Evolutionary conservation across 768 basidiomycete species (phyloP), one percentile per base, ranked within the genome.

Genomic region (Lyophyllum decastes): DNA sequence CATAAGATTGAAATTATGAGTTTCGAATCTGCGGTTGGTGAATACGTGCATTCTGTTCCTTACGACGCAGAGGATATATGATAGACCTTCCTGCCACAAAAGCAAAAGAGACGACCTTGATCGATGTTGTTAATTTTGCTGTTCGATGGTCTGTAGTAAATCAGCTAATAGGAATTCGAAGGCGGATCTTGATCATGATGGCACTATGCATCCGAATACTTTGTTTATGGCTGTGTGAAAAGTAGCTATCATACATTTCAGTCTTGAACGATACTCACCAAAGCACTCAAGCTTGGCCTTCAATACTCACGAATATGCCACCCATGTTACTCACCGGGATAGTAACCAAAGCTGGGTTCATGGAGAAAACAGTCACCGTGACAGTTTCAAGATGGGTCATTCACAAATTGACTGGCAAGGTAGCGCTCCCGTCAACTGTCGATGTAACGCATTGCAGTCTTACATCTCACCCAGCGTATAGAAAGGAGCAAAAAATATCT

Each of bases 311-410:
- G 61, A 44, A 58, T 59, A 92, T 92, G 90, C 87, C 90, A 34
- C 90, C 92, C 25, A 87, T 92, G 84, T 73, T 85, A 16, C 82
- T 94, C 61, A 79, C 79, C 22, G 92, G 92, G 17, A 65, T 85
- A 38, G 92, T 94, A 19, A 88, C 90, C 30, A 93, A 90, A 71
- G 88, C 83, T 21, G 91, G 92, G 9, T 83, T 79, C 62, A 94
- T 94, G 91, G 78, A 86, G 54, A 93, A 92, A 69, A 94, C 92
- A 0, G 92, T 82, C 14, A 94, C 92, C 0, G 91, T 94, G 48
- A 87, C 89, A 0, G 90, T 94, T 8, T 85, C 88, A 22, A 82
- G 92, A 55, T 84, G 80, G 77, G 78, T 89, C 38, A 72, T 83
- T n/a, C 90, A 94, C 66, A 82, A 82, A 59, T 66, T 83, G 47